These are phyloP conservation scores for Rhizopus arrhizus DNA, from an alignment of 371 early-diverging fungal species.

Conservation along the genomic window DNA sequence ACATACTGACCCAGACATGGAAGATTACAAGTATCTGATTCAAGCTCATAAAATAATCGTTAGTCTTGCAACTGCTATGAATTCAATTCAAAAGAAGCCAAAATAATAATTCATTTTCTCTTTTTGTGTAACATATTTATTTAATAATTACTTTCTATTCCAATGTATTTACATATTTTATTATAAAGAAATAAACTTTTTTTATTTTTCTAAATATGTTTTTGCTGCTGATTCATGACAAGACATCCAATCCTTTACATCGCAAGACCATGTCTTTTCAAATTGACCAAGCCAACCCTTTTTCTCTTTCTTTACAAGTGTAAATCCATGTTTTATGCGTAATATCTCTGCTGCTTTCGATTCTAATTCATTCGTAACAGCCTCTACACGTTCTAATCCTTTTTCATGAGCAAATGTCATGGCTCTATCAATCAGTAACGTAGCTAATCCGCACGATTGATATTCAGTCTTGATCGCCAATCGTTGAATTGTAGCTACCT, in stretches of 20 bases:
- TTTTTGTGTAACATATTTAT: slow-evolving; percentile 1
- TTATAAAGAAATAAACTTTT: not conserved
- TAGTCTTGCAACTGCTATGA: slow-evolving; percentile 47
- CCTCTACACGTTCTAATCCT: slow-evolving; percentile 39
- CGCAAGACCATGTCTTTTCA: slow-evolving; percentile 29
- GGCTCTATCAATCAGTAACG: slow-evolving; percentile 43
- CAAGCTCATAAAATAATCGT: slow-evolving; percentile 38
- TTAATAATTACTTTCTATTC: not conserved
- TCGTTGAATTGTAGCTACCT: slow-evolving; percentile 42
- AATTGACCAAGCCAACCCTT: slow-evolving; percentile 49
- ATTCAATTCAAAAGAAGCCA: slow-evolving; percentile 38
- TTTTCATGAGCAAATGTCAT: slow-evolving; percentile 46
- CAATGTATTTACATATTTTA: not conserved
- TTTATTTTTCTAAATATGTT: slow-evolving; percentile 10
- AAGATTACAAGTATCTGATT: slow-evolving; percentile 40
- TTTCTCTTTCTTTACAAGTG: slow-evolving; percentile 28
- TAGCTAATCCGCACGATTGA: slow-evolving; percentile 46
- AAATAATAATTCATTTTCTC: slow-evolving; percentile 1
- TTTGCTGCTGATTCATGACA: slow-evolving; percentile 19
- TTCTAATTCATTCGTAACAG: slow-evolving; percentile 42
- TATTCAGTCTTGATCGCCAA: slow-evolving; percentile 35
- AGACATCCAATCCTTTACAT: slow-evolving; percentile 28
- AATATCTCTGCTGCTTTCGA: slow-evolving; percentile 37
- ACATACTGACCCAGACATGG: slow-evolving; percentile 37
- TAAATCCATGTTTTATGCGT: slow-evolving; percentile 42